Conservation (phyloP, 2,329 filamentous ascomycete species). For the Trichoderma sp. region DNA sequence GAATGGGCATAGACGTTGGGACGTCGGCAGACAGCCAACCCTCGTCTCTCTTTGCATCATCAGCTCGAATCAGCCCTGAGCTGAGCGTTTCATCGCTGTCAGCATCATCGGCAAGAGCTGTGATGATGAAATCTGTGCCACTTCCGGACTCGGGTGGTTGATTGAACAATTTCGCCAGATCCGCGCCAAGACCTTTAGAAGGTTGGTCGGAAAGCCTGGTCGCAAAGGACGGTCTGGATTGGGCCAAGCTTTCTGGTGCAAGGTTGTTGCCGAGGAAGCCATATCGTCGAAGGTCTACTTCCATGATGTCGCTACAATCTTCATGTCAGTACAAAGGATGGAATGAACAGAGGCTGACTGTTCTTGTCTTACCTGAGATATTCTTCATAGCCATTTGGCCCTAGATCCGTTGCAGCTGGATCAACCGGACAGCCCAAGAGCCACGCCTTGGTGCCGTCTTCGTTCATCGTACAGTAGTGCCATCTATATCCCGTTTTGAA, state of each 20-base stretch:
- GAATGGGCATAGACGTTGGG: constrained; percentile 76
- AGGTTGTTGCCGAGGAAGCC: constrained; percentile 83
- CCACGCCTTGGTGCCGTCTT: constrained; percentile 95
- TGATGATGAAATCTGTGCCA: constrained; percentile 87
- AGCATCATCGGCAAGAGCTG: constrained; percentile 76
- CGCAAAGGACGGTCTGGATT: constrained; percentile 50
- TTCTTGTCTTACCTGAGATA: constrained; percentile 61
- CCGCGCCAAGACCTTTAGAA: constrained; percentile 72
- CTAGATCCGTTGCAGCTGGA: constrained; percentile 60
- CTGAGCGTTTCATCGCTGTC: constrained; percentile 64
- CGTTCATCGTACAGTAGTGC: constrained; percentile 97
- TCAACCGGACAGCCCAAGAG: constrained; percentile 89
- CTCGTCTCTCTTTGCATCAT: constrained; percentile 43
- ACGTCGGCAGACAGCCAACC: constrained; percentile 61
- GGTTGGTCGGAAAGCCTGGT: constrained; percentile 50
- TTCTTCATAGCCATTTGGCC: constrained; percentile 74
- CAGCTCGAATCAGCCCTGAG: constrained; percentile 48
- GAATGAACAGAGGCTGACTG: background rate
- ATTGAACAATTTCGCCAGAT: constrained; percentile 85
- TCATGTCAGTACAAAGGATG: background rate
- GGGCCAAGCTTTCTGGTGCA: constrained; percentile 51
- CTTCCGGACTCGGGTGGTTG: constrained; percentile 79
- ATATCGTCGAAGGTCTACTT: constrained; percentile 88
- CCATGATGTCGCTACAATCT: constrained; percentile 71
- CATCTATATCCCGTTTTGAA: constrained; percentile 91